Evolutionary conservation across 129 eudicot species (phyloP), one percentile per base, ranked within the genome.

Genomic region (Rutidosis leptorrhynchoides): DNA sequence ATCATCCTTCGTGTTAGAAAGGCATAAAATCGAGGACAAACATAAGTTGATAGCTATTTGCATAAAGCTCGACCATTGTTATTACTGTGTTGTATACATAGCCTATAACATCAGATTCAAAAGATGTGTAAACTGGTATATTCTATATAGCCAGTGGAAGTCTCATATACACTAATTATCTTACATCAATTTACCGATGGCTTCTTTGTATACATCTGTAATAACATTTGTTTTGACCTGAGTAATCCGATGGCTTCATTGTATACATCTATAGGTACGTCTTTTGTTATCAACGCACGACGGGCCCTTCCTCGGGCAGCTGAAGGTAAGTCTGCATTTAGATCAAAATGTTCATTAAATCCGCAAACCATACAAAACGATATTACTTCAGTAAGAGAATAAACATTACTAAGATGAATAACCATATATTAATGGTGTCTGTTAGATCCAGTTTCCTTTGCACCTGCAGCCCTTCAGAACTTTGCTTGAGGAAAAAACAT

Each of bases 381-480:
- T 12, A 35, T 35, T 35, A 5, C 43, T 30, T 35, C 52, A 2
- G 49, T 32, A 27, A 49, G 9, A 10, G 19, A 11, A 65, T 51
- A 30, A 62, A 35, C 6, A 46, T 16, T 46, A 11, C 54, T 46
- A 46, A 46, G 1, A 46, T 16, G 19, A 8, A n/a, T n/a, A n/a
- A n/a, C 57, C 57, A 9, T 52, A 96, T 79, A n/a, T 82, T 92
- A 64, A 92, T 86, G 57, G 98, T 92, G 83, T 93, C 99, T 28
- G 99, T 93, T 52, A 93, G 89, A 79, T 93, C 99, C 84, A 93
- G 64, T 73, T 86, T 93, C 59, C 68, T 81, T 78, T 72, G 80
- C 29, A 76, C 53, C 74, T 74, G 79, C 66, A 55, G 42, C 22
- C 69, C 77, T 73, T 75, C 78, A 12, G 83, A 70, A 64, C 62